A percentile compares a stretch with the other conserved stretches of the same genome.
phyloP scores from a whole-genome alignment of 1,139 yeast genomes.

The Blastobotrys serpentis region DNA sequence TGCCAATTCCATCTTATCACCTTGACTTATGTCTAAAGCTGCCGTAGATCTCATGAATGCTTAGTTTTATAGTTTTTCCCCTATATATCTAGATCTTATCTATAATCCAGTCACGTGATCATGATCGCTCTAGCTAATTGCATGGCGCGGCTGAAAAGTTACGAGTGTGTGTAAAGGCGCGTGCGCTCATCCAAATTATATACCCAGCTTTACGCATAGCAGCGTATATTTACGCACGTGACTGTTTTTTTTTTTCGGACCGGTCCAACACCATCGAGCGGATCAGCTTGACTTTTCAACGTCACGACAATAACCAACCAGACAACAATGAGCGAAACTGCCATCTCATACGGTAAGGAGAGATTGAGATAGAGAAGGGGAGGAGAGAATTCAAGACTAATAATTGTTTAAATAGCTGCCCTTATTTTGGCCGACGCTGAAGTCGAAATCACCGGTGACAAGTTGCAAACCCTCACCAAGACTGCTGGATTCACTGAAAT shows the following conservation, averaged over 20 bases:
- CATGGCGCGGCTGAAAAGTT: too few relatives aligned
- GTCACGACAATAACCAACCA: slow-evolving; percentile 4
- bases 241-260: slow-evolving; percentile 8
- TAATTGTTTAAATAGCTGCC: slow-evolving; percentile 56
- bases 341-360: slow-evolving; percentile 56
- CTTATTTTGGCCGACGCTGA: slow-evolving; percentile 96
- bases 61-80: too few relatives aligned
- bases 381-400: slow-evolving; percentile 38
- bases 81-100: too few relatives aligned
- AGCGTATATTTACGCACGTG: slow-evolving; percentile 8
- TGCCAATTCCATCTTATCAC: not conserved
- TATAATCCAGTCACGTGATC: too few relatives aligned
- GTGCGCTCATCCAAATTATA: too few relatives aligned
- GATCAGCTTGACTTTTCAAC: slow-evolving; percentile 12
- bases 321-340: slow-evolving; percentile 52
- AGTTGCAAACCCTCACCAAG: slow-evolving; percentile 75
- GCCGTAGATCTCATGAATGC: too few relatives aligned
- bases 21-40: not conserved
- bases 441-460: slow-evolving; percentile 86
- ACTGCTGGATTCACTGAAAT: slow-evolving; percentile 81
- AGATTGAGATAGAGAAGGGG: not conserved
- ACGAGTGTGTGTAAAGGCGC: too few relatives aligned
- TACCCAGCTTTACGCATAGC: slow-evolving; percentile 8
- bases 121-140: too few relatives aligned
- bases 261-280: not conserved